These are phyloP conservation scores for Mytilinidion resinicola DNA, from an alignment of 495 filamentous ascomycete genomes.

Conservation along the genomic window DNA sequence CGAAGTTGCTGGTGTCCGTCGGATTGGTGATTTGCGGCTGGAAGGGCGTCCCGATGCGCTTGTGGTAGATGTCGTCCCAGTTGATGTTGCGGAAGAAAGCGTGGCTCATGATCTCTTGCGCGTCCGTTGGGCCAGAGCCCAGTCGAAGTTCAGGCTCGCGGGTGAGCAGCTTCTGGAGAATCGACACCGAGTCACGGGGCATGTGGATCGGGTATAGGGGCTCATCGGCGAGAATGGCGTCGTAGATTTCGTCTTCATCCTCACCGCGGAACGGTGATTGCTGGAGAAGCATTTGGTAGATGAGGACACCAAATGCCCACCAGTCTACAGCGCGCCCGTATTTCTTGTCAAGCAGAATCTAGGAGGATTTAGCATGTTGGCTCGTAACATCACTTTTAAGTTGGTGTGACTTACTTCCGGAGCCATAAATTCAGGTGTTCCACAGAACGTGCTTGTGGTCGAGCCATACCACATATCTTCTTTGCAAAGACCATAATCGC, in stretches of 20 bases:
- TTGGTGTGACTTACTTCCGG: slow-evolving; percentile 62
- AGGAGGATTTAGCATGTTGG: slow-evolving; percentile 11
- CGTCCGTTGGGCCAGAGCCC: slow-evolving; percentile 91
- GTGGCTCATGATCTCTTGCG: slow-evolving; percentile 98
- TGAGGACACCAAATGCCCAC: slow-evolving; percentile 99
- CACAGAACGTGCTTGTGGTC: slow-evolving; percentile 96
- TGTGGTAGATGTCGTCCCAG: slow-evolving; percentile 98
- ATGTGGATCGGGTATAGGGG: slow-evolving; percentile 98
- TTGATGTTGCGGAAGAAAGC: slow-evolving; percentile 97
- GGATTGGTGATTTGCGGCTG: slow-evolving; percentile 78
- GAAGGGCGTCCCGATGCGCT: slow-evolving; percentile 84
- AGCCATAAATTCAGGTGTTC: slow-evolving; percentile 99
- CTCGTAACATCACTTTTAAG: neutral
- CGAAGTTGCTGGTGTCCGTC: slow-evolving; percentile 98
- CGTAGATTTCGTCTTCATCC: slow-evolving; percentile 99
- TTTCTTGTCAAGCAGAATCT: slow-evolving; percentile 98
- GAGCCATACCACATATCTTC: slow-evolving; percentile 99
- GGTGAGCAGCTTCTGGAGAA: slow-evolving; percentile 94
- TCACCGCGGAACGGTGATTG: slow-evolving; percentile 98
- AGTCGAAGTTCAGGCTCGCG: slow-evolving; percentile 89
- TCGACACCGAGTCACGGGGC: slow-evolving; percentile 95
- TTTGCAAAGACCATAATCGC: slow-evolving; percentile 97
- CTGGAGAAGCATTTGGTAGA: slow-evolving; percentile 99
- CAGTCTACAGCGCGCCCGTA: slow-evolving; percentile 98
- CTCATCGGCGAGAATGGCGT: slow-evolving; percentile 96